Evolutionary conservation across 1,284 basidiomycete species (phyloP), one percentile per base, ranked within the genome.

Genomic region (Pseudozyma tsukubaensis): DNA sequence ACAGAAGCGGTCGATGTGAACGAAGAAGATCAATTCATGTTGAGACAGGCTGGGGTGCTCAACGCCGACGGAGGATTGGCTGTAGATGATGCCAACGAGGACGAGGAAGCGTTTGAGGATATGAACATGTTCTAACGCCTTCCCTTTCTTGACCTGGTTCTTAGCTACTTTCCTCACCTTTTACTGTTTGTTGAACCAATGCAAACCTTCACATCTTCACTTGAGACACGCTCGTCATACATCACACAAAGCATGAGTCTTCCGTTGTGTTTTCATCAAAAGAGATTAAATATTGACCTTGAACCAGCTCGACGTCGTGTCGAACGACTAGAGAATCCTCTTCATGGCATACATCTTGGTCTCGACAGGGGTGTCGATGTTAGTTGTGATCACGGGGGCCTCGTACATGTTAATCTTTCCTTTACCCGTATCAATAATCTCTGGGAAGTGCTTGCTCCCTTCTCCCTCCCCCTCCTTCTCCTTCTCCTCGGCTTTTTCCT

Each of bases 401-500:
- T 61, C 21, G 66, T 83, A 83, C 81, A 83, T 82, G 62, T 79
- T 77, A 59, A 78, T 73, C 45, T 76, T 77, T 18, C 69, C 68
- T 16, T 70, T 63, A 14, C 73, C 77, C 19, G 80, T 64, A 32
- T 76, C 76, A 43, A 78, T 67, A 49, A 79, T 66, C 44, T 74
- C 72, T 14, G 72, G 72, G 59, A 74, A 74, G 36, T 65, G 71
- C 42, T 57, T 18, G 45, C 24, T 13, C 4, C 52, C n/a, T 24
- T 29, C 39, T 37, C 13, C 34, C 18, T 16, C 18, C 13, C 21
- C 19, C 8, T 29, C 18, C 32, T 21, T 32, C 2, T 12, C 45
- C 18, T 34, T 37, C 0, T 49, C 29, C 34, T 50, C 34, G 10
- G 24, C 10, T 19, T 64, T 34, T 7, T 51, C 35, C 10, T 44